These are phyloP conservation scores for Bipolaris cookei DNA, from an alignment of 2,329 filamentous ascomycete genomes.

Conservation along the genomic window DNA sequence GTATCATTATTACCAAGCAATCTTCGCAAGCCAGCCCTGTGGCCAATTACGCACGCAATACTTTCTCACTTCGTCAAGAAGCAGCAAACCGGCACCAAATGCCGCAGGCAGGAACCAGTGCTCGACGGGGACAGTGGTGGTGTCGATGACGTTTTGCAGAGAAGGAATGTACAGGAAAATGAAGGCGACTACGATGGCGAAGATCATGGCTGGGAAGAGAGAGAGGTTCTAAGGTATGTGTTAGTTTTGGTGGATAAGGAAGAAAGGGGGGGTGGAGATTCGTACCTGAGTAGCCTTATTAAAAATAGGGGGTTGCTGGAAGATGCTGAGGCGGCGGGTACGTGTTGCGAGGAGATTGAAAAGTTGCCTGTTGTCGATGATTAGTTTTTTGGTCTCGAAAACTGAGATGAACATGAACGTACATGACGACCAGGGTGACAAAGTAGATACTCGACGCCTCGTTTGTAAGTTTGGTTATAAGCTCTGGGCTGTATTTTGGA, in stretches of 20 bases:
- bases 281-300: slow-evolving; percentile 62
- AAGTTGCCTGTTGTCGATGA: slow-evolving; percentile 63
- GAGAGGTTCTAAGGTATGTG: slow-evolving; percentile 63
- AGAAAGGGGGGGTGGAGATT: not conserved
- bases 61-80: slow-evolving; percentile 72
- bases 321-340: slow-evolving; percentile 65
- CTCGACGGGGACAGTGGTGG: slow-evolving; percentile 69
- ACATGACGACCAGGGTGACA: slow-evolving; percentile 80
- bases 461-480: slow-evolving; percentile 59
- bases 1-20: slow-evolving; percentile 64
- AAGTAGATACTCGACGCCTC: slow-evolving; percentile 78
- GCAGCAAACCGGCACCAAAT: slow-evolving; percentile 69
- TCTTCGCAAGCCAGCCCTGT: slow-evolving; percentile 61
- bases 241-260: not conserved
- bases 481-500: slow-evolving; percentile 31
- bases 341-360: slow-evolving; percentile 76
- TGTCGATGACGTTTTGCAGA: slow-evolving; percentile 67
- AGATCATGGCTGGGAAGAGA: slow-evolving; percentile 73
- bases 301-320: slow-evolving; percentile 73
- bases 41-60: slow-evolving; percentile 67
- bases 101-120: slow-evolving; percentile 79
- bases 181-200: slow-evolving; percentile 71
- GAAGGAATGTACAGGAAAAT: slow-evolving; percentile 70
- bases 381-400: slow-evolving; percentile 8
- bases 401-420: no score